Conservation (phyloP, 495 filamentous ascomycete species). For the Neurospora sublineolata region DNA sequence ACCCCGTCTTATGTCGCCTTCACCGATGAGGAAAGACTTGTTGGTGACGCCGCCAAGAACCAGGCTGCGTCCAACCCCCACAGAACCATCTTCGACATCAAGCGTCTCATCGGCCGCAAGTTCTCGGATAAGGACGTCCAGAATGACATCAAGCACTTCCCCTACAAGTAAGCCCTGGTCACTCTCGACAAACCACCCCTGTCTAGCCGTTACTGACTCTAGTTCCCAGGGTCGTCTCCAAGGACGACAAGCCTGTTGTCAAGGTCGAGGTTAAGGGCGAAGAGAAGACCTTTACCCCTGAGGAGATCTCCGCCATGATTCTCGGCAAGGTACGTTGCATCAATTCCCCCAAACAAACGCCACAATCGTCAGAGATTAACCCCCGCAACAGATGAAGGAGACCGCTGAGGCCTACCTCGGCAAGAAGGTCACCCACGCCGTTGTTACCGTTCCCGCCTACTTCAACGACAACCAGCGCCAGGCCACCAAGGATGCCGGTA, state of each 20-base stretch:
- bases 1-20: slow-evolving; percentile 98
- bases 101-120: slow-evolving; percentile 89
- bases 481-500: slow-evolving; percentile 95
- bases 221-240: slow-evolving; percentile 45
- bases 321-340: slow-evolving; percentile 47
- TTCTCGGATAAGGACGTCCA: slow-evolving; percentile 78
- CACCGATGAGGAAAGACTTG: slow-evolving; percentile 92
- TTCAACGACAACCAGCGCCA: slow-evolving; percentile 99
- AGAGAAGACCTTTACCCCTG: slow-evolving; percentile 70
- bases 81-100: slow-evolving; percentile 85
- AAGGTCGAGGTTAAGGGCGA: slow-evolving; percentile 64
- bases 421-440: slow-evolving; percentile 92
- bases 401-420: slow-evolving; percentile 87
- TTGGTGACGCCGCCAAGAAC: slow-evolving; percentile 99
- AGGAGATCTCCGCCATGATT: slow-evolving; percentile 81
- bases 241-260: slow-evolving; percentile 73
- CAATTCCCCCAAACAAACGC: slow-evolving; percentile 3
- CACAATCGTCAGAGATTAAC: slow-evolving; percentile 2
- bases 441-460: slow-evolving; percentile 95
- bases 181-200: neutral
- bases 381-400: slow-evolving; percentile 66
- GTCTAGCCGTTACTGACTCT: slow-evolving; percentile 3
- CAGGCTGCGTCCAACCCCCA: slow-evolving; percentile 89
- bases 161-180: slow-evolving; percentile 49
- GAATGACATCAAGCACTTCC: slow-evolving; percentile 79